Base-by-base conservation (phyloP, 768 basidiomycete genomes). In the Amyloporia xantha region DNA sequence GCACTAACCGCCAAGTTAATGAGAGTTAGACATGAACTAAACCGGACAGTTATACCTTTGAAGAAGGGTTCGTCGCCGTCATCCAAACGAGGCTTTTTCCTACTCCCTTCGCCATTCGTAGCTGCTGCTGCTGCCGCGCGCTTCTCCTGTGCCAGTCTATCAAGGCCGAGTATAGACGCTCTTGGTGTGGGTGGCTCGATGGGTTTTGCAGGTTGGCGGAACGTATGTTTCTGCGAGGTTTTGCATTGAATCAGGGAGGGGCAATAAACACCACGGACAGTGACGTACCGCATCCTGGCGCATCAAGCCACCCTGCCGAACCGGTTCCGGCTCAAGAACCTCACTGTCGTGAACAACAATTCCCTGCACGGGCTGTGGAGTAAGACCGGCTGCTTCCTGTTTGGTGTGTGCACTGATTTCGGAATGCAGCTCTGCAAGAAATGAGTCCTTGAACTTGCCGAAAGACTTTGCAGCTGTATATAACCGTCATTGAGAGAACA, bases 121-220 rank as follows among this genome's bases (percentile, higher is more conserved):
- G 59, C 60, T 11, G 54, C 68, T n/a, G n/a, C n/a, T 1, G 74
- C 75, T 11, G 79, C 81, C 1, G 77, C 80, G 47, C 91, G 73
- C 68, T 97, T 99, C 62, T 96, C 91, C 41, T 77, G 80, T 0
- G 96, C 96, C 2, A 98, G 74, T 21, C 77, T 77, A 62, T 99
- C 94, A 5, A 98, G 73, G 3, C 95, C 94, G 1, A 97, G 78
- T 3, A 90, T 59, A 4, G 94, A 96, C 0, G 78, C 68, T 41
- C 89, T 74, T 1, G 89, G 87, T 12, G 87, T 87, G 10, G 84
- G 82, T 2, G 87, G 86, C 58, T 86, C 84, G 5, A 86, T 65
- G 7, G 82, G 79, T 58, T 76, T 82, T 4, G 79, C 78, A 2
- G 90, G 91, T 60, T 81, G 72, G 44, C 81, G 76, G 68, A 96